These are phyloP conservation scores for Schizothecium vesticola DNA, from an alignment of 495 filamentous ascomycete species.

Conservation along the genomic window DNA sequence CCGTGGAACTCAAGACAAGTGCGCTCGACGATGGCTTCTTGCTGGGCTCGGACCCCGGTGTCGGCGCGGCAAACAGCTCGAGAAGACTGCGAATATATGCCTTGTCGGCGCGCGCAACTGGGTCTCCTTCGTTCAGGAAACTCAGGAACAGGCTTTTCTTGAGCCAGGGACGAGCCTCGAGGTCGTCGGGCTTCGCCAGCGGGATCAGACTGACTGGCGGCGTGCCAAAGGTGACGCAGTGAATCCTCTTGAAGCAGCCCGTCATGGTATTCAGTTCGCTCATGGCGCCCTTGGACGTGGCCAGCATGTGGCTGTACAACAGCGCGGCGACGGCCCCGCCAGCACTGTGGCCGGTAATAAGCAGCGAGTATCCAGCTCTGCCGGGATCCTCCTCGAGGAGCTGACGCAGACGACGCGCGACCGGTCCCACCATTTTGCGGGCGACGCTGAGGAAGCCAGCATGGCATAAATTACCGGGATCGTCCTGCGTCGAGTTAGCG, in stretches of 20 bases:
- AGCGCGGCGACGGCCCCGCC: slow-evolving; percentile 75
- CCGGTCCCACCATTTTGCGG: slow-evolving; percentile 63
- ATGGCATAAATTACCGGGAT: slow-evolving; percentile 69
- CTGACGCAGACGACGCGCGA: slow-evolving; percentile 60
- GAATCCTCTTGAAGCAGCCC: slow-evolving; percentile 65
- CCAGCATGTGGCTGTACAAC: slow-evolving; percentile 73
- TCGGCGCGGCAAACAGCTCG: slow-evolving; percentile 60
- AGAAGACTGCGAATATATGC: slow-evolving; percentile 65
- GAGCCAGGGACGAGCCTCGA: slow-evolving; percentile 26
- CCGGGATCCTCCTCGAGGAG: slow-evolving; percentile 64
- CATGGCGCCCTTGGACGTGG: slow-evolving; percentile 43
- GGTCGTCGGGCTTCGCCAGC: slow-evolving; percentile 49
- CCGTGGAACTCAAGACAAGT: neutral
- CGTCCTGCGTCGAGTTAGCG: slow-evolving; percentile 47
- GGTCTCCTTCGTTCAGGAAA: slow-evolving; percentile 82
- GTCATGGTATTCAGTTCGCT: slow-evolving; percentile 65
- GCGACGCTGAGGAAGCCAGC: slow-evolving; percentile 72
- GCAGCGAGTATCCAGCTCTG: slow-evolving; percentile 60
- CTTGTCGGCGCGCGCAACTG: slow-evolving; percentile 69
- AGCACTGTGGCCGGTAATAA: slow-evolving; percentile 80
- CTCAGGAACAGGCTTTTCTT: slow-evolving; percentile 65
- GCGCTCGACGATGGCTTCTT: slow-evolving; percentile 8
- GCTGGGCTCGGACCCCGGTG: slow-evolving; percentile 37
- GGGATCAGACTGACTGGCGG: slow-evolving; percentile 70
- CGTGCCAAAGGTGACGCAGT: slow-evolving; percentile 78